Evolutionary conservation across 371 early-diverging fungal species (phyloP).

Genomic region (Mortierella sp.): DNA sequence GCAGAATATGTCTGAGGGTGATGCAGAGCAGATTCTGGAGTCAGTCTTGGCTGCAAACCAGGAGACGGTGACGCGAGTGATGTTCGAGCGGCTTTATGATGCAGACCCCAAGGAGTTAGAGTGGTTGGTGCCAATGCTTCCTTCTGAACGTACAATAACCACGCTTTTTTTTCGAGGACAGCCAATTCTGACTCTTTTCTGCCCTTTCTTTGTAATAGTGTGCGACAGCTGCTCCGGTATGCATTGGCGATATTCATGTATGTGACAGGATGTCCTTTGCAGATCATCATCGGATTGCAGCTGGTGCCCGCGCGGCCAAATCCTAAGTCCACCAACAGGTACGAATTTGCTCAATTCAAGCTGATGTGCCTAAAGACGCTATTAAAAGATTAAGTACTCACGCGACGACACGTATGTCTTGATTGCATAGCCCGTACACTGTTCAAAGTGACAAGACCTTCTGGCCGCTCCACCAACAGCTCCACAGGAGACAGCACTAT

Average conservation of each 20-base stretch:
- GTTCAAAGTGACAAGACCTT: conserved; percentile 25
- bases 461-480: conserved; percentile 16
- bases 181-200: not conserved
- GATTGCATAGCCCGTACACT: not conserved
- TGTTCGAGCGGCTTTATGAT: not conserved
- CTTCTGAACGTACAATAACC: not conserved
- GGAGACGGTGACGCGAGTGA: conserved; percentile 11
- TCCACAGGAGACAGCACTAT: conserved; percentile 27
- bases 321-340: conserved; percentile 14
- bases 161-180: not conserved
- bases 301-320: conserved; percentile 20
- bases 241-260: conserved; percentile 44
- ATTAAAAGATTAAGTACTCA: not conserved
- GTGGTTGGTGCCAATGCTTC: conserved; percentile 6
- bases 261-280: conserved; percentile 40
- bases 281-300: conserved; percentile 22
- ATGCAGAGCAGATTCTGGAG: conserved; percentile 32
- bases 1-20: conserved; percentile 26
- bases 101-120: conserved; percentile 21
- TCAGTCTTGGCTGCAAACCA: conserved; percentile 27
- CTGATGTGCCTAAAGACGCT: not conserved
- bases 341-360: not conserved
- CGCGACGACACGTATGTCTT: not conserved
- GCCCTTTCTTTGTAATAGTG: not conserved
- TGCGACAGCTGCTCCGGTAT: conserved; percentile 37